Base-by-base conservation (phyloP, 2,329 filamentous ascomycete genomes). In the Talaromyces verruculosus region DNA sequence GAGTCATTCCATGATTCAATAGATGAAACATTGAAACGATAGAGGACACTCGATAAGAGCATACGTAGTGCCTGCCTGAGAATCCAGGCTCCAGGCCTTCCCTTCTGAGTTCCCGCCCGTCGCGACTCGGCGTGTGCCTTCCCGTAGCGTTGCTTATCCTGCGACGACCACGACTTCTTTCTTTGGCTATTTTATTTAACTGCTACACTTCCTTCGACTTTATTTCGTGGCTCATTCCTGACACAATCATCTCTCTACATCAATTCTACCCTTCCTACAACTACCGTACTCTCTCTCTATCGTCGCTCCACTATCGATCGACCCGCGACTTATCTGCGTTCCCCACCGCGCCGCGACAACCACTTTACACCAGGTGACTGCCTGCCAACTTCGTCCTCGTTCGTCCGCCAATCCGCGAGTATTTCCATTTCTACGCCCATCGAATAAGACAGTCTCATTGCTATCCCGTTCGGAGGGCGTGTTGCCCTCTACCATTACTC, bases 241-340 rank as follows among this genome's bases (percentile, higher is more conserved):
- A 33, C n/a, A 35, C 30, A 8, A 15, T 55, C 28, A 41, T 37
- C 53, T 25, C 15, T n/a, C 45, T 30, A 5, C 22, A 15, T 25
- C 13, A 6, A 10, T 25, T 51, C 13, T 10, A 15, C 47, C 6
- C 22, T 47, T n/a, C 43, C 43, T 47, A 45, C 41, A 45, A 41
- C 17, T n/a, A n/a, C 39, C 41, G 41, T 45, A 8, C 45, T 49
- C 45, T 13, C 37, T 17, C 37, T 25, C 60, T 51, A 33, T 53
- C 47, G 22, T 55, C 37, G 51, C 62, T 64, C 62, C 62, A 64
- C 62, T 45, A 63, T 63, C 53, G 35, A 63, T 58, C 62, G 49
- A 45, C 51, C 62, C 51, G 37, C 39, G 51, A 62, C 60, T 64
- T 64, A 64, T 64, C 51, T 30, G 33, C 30, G 15, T 58, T 64